These are phyloP conservation scores for Gossypioides kirkii DNA, from an alignment of 345 rosid species.

Conservation along the genomic window DNA sequence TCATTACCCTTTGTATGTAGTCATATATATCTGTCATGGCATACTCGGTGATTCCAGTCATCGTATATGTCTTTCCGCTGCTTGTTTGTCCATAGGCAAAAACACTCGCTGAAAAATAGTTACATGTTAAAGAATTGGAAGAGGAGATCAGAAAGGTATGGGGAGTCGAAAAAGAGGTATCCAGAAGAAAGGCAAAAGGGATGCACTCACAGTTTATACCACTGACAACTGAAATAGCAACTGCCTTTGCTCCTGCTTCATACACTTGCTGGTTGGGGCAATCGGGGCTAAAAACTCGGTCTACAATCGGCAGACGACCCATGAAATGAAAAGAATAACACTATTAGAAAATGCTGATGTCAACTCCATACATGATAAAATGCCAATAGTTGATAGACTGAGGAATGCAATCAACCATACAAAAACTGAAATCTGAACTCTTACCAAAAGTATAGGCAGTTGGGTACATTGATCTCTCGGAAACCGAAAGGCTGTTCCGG, in stretches of 20 bases:
- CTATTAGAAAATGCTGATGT: neutral
- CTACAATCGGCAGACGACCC: constrained; percentile 38
- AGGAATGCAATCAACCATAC: neutral
- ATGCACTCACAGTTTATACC: constrained; percentile 67
- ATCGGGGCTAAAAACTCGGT: constrained; percentile 73
- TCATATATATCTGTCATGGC: constrained; percentile 76
- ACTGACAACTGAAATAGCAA: constrained; percentile 76
- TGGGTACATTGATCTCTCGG: constrained; percentile 92
- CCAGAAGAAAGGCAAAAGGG: neutral
- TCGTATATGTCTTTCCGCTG: constrained; percentile 92
- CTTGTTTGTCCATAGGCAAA: constrained; percentile 99
- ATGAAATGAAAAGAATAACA: constrained; percentile 19
- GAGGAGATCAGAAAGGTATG: neutral
- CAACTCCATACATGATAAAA: neutral
- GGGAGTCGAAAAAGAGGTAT: neutral
- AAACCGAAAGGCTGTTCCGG: constrained; percentile 63
- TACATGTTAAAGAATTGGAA: neutral
- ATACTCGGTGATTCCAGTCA: constrained; percentile 78
- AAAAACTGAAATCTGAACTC: constrained; percentile 18
- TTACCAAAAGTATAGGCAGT: constrained; percentile 85
- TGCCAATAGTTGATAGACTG: neutral
- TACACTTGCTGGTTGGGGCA: constrained; percentile 68
- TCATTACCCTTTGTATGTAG: constrained; percentile 59
- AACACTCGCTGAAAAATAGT: constrained; percentile 66
- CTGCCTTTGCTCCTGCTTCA: constrained; percentile 74